A percentile compares a stretch with the other conserved stretches of the same genome.
Conservation (phyloP, 2,329 filamentous ascomycete genomes). For the Xylaria multiplex region DNA sequence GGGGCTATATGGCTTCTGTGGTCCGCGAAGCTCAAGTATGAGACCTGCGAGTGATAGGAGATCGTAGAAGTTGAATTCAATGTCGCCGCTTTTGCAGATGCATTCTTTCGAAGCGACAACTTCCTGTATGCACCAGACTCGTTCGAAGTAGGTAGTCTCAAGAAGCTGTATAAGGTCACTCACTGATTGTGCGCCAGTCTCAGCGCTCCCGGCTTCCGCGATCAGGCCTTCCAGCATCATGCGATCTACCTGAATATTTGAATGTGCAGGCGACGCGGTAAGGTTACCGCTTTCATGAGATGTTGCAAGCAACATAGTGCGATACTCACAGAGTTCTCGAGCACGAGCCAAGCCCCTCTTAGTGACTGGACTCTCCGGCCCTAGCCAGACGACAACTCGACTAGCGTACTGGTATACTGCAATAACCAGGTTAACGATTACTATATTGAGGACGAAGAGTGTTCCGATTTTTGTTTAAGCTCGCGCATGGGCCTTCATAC, state of each 20-base stretch:
- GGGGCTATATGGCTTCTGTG: slow-evolving; percentile 17
- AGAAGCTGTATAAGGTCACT: slow-evolving; percentile 14
- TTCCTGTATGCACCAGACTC: slow-evolving; percentile 24
- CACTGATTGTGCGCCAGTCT: slow-evolving; percentile 1
- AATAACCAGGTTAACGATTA: background rate
- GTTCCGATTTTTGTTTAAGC: no score
- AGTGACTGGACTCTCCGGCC: slow-evolving; percentile 7
- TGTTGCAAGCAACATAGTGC: slow-evolving; percentile 1
- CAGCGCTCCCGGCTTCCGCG: slow-evolving; percentile 7
- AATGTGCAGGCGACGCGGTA: background rate
- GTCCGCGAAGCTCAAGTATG: slow-evolving; percentile 7
- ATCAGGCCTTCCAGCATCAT: slow-evolving; percentile 17
- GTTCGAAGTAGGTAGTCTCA: slow-evolving; percentile 15
- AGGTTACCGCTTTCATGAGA: background rate
- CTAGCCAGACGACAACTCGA: slow-evolving; percentile 21
- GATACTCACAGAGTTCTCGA: slow-evolving; percentile 21
- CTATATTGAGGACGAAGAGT: no score
- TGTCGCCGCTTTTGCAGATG: slow-evolving; percentile 7
- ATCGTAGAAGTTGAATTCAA: slow-evolving; percentile 11
- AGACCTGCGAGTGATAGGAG: slow-evolving; percentile 17
- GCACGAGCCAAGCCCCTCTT: slow-evolving; percentile 9
- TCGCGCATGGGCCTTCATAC: background rate
- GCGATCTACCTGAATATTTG: slow-evolving; percentile 8
- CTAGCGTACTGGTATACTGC: slow-evolving; percentile 17
- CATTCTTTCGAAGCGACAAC: slow-evolving; percentile 17